Evolutionary conservation across 768 basidiomycete genomes (phyloP).

Genomic region (Imleria badia): DNA sequence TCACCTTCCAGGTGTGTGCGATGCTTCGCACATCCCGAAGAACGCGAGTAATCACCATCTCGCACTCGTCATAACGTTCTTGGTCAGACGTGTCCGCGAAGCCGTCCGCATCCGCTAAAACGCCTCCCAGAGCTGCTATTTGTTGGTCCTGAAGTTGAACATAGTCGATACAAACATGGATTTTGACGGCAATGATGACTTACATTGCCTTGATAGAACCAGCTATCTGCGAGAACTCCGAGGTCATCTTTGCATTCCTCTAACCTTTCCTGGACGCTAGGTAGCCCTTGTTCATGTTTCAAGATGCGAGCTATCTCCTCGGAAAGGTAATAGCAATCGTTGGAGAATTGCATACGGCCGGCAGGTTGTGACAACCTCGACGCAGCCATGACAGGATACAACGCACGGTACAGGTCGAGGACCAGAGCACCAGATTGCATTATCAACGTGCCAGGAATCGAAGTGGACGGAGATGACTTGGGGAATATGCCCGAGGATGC

Average conservation of each 20-base stretch:
- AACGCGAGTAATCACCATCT: conserved; percentile 61
- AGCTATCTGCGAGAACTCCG: conserved; percentile 58
- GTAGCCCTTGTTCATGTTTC: conserved; percentile 28
- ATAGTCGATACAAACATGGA: neutral
- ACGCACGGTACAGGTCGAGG: conserved; percentile 76
- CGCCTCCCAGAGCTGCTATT: conserved; percentile 32
- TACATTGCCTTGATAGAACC: conserved; percentile 72
- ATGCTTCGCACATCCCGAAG: conserved; percentile 62
- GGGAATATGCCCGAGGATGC: conserved; percentile 54
- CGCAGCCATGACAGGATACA: conserved; percentile 67
- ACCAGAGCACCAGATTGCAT: conserved; percentile 60
- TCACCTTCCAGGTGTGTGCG: conserved; percentile 73
- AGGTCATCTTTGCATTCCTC: conserved; percentile 52
- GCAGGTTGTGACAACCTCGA: conserved; percentile 50
- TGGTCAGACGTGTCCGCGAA: conserved; percentile 72
- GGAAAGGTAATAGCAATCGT: conserved; percentile 73
- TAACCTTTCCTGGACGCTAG: conserved; percentile 44
- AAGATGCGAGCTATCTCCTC: conserved; percentile 40
- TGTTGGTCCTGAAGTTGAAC: conserved; percentile 23
- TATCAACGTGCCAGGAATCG: conserved; percentile 53
- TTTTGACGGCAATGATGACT: conserved; percentile 26
- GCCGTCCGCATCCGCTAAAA: conserved; percentile 56
- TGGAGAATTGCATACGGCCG: conserved; percentile 71
- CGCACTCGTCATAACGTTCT: conserved; percentile 74
- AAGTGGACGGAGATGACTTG: conserved; percentile 28